These are phyloP conservation scores for Aspergillus carbonarius DNA, from an alignment of 2,329 filamentous ascomycete species.

Conservation along the genomic window DNA sequence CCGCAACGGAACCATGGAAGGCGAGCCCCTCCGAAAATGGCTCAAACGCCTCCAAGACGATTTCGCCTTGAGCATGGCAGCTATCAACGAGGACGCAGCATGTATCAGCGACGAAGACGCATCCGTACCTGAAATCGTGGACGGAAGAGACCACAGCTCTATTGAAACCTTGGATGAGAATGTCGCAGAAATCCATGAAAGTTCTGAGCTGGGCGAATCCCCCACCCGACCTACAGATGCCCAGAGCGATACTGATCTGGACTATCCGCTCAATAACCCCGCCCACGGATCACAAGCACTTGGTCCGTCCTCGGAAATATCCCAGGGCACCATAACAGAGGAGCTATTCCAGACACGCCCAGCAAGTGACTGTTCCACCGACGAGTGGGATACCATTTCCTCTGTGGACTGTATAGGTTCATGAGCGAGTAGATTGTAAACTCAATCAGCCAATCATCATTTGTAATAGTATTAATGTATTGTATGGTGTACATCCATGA, in stretches of 20 bases:
- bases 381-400: neutral
- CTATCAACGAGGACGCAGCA: conserved; percentile 52
- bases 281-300: neutral
- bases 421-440: too few relatives aligned
- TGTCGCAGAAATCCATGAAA: neutral
- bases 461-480: neutral
- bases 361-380: neutral
- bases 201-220: neutral
- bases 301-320: neutral
- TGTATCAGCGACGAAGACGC: conserved; percentile 10
- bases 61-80: conserved; percentile 70
- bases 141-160: neutral
- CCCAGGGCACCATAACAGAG: neutral
- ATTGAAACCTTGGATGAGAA: neutral
- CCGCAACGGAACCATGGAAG: conserved; percentile 62
- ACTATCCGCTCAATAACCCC: neutral
- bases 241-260: neutral
- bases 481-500: neutral
- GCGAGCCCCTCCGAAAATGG: conserved; percentile 63
- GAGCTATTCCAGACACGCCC: too few relatives aligned
- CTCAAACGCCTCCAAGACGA: conserved; percentile 68
- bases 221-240: neutral
- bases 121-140: neutral
- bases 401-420: neutral
- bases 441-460: neutral